Percentiles rank a stretch among this genome's conserved stretches.
These are phyloP conservation scores for Saitozyma podzolica DNA, from an alignment of 768 basidiomycete species.

Conservation along the genomic window DNA sequence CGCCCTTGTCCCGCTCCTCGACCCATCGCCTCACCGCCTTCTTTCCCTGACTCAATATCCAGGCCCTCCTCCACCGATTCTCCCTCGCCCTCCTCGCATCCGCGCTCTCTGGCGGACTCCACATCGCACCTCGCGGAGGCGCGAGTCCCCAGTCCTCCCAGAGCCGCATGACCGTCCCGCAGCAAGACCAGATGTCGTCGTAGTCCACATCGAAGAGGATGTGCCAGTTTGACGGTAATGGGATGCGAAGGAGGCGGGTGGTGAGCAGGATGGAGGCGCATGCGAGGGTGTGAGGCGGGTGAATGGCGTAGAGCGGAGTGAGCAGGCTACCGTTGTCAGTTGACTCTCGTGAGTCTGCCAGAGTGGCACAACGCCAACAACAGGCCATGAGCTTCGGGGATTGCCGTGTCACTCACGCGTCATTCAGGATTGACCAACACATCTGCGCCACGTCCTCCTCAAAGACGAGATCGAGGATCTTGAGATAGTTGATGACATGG, in stretches of 20 bases:
- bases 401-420: slow-evolving; percentile 66
- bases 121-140: neutral
- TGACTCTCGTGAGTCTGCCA: no score
- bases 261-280: slow-evolving; percentile 84
- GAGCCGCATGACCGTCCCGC: slow-evolving; percentile 79
- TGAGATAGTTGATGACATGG: slow-evolving; percentile 91
- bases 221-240: slow-evolving; percentile 85
- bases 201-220: slow-evolving; percentile 86
- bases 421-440: slow-evolving; percentile 95
- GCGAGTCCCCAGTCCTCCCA: slow-evolving; percentile 54
- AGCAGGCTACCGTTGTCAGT: slow-evolving; percentile 64
- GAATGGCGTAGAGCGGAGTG: slow-evolving; percentile 86
- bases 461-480: slow-evolving; percentile 76
- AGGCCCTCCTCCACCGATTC: slow-evolving; percentile 50
- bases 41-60: slow-evolving; percentile 65
- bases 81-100: slow-evolving; percentile 55
- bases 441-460: slow-evolving; percentile 68
- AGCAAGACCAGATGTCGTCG: slow-evolving; percentile 84
- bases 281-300: slow-evolving; percentile 85
- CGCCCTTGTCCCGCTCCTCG: slow-evolving; percentile 57
- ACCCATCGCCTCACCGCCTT: slow-evolving; percentile 81
- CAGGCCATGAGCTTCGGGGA: no score
- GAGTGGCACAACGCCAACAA: no score
- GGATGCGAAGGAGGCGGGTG: slow-evolving; percentile 66
- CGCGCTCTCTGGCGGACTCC: slow-evolving; percentile 57